Conservation (phyloP, 129 eudicot species). For the Gnaphalium uliginosum region DNA sequence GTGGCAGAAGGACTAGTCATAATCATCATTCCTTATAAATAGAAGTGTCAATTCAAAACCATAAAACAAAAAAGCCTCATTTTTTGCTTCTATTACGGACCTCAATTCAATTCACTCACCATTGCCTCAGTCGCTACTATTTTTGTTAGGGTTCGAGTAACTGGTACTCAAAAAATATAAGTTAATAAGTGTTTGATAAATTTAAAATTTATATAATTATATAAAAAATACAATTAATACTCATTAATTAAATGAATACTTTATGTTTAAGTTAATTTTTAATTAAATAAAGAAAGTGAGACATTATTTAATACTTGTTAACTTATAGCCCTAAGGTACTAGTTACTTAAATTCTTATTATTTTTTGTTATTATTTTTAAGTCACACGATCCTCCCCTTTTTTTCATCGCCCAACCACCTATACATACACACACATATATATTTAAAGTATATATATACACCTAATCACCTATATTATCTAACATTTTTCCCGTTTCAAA, state of each 20-base stretch:
- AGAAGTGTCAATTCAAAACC: not conserved
- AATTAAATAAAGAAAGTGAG: too few species aligned
- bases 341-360: too few species aligned
- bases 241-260: too few species aligned
- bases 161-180: too few species aligned
- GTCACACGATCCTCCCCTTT: constrained; percentile 11
- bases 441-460: too few species aligned
- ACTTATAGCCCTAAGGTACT: too few species aligned
- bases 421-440: constrained; percentile 2
- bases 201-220: too few species aligned
- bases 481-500: constrained; percentile 3
- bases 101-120: constrained; percentile 4
- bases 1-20: constrained; percentile 23
- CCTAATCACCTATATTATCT: not conserved
- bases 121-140: constrained; percentile 16
- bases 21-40: constrained; percentile 1
- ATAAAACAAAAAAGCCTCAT: constrained; percentile 19
- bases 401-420: constrained; percentile 13
- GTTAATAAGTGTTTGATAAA: too few species aligned
- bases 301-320: too few species aligned
- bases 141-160: too few species aligned
- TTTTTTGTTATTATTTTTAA: not conserved
- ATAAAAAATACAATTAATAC: too few species aligned
- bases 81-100: constrained; percentile 19
- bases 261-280: too few species aligned